Evolutionary conservation across 192 early-diverging fungal genomes (phyloP).

Genomic region (Mycoemilia scoparia): DNA sequence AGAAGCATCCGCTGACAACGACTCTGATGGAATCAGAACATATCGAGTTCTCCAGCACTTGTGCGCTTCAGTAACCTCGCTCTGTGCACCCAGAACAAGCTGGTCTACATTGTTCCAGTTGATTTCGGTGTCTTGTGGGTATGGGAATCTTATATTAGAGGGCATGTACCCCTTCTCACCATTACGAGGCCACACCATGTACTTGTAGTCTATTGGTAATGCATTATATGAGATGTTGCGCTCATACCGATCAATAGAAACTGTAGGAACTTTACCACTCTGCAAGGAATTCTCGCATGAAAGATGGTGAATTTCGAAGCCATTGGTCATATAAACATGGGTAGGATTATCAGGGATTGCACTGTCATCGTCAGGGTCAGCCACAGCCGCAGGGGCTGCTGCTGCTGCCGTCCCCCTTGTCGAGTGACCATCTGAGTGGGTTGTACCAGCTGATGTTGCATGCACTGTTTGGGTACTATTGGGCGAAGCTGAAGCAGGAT

Average conservation of each 20-base stretch:
- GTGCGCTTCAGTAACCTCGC: conserved; percentile 57
- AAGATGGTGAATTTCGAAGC: conserved; percentile 75
- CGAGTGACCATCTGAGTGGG: conserved; percentile 1
- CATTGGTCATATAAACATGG: conserved; percentile 65
- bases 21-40: conserved; percentile 68
- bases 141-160: conserved; percentile 42
- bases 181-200: conserved; percentile 68
- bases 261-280: conserved; percentile 54
- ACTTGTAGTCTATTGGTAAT: conserved; percentile 45
- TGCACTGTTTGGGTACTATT: no score
- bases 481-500: no score
- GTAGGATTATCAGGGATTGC: conserved; percentile 9
- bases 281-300: conserved; percentile 38
- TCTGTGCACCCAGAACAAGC: conserved; percentile 71
- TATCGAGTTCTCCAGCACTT: conserved; percentile 79
- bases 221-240: conserved; percentile 42
- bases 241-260: conserved; percentile 61
- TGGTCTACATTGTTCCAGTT: conserved; percentile 92
- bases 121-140: conserved; percentile 56
- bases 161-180: conserved; percentile 38
- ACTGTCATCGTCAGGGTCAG: background rate
- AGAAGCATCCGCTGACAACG: conserved; percentile 29
- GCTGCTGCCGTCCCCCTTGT: conserved; percentile 2
- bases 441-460: background rate
- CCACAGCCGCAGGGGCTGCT: background rate